Evolutionary conservation across 2,329 filamentous ascomycete species (phyloP).

Genomic region (Penicillium freii): DNA sequence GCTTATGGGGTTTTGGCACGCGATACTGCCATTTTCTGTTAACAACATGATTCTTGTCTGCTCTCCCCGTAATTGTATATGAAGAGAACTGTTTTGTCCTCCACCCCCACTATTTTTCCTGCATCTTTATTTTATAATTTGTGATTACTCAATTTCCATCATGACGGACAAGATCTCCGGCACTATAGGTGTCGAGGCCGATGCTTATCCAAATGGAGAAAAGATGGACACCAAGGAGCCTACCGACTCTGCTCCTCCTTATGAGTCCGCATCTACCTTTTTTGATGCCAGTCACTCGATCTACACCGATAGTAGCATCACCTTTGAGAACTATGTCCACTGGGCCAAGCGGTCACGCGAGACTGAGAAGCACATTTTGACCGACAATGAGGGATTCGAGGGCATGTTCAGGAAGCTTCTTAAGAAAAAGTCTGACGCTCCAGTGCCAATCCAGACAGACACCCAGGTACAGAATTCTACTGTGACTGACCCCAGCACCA

Average conservation of each 20-base stretch:
- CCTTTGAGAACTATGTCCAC: slow-evolving; percentile 40
- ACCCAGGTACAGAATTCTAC: background rate
- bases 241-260: background rate
- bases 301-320: slow-evolving; percentile 28
- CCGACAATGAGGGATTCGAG: slow-evolving; percentile 11
- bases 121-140: background rate
- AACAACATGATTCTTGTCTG: background rate
- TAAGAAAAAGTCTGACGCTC: background rate
- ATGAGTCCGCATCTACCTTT: background rate
- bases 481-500: background rate
- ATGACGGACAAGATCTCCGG: slow-evolving; percentile 16
- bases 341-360: slow-evolving; percentile 36
- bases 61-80: background rate
- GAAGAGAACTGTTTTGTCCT: background rate
- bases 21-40: background rate
- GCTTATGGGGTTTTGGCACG: background rate
- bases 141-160: background rate
- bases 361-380: slow-evolving; percentile 29
- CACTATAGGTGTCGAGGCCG: slow-evolving; percentile 6
- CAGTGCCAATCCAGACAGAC: background rate
- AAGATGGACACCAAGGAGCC: slow-evolving; percentile 23
- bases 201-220: slow-evolving; percentile 18
- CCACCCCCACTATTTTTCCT: background rate
- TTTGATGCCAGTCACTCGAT: slow-evolving; percentile 2
- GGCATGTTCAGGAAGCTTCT: background rate